Conservation (phyloP, 495 filamentous ascomycete species). For the Amphirosellinia nigrospora region DNA sequence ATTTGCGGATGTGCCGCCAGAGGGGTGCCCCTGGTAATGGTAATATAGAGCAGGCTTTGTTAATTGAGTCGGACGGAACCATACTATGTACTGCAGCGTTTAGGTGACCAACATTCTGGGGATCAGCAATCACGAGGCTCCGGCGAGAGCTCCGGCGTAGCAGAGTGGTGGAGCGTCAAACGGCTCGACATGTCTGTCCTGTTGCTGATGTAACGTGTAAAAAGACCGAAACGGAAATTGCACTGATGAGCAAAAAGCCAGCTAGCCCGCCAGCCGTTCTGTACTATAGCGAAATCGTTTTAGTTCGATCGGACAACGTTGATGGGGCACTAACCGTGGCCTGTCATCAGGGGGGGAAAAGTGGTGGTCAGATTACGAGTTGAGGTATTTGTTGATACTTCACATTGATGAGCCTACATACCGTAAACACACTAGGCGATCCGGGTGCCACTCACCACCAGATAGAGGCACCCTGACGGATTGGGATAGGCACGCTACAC, state of each 20-base stretch:
- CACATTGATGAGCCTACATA: background rate
- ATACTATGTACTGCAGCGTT: background rate
- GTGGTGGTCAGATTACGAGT: constrained; percentile 18
- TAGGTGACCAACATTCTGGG: constrained; percentile 8
- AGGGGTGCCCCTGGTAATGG: background rate
- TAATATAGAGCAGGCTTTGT: background rate
- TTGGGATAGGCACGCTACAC: constrained; percentile 12
- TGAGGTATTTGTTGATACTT: constrained; percentile 22
- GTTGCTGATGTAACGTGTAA: constrained; percentile 6
- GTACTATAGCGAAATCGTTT: constrained; percentile 17
- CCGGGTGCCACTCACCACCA: constrained; percentile 4
- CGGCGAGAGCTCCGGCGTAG: constrained; percentile 10
- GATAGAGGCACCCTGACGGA: constrained; percentile 16
- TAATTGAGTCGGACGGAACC: background rate
- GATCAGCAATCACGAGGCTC: constrained; percentile 23
- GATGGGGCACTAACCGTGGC: background rate
- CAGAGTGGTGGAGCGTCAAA: constrained; percentile 3
- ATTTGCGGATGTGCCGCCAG: background rate
- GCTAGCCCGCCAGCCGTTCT: background rate
- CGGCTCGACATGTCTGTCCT: background rate
- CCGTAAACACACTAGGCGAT: no score
- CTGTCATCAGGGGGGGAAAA: background rate
- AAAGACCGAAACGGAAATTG: constrained; percentile 10
- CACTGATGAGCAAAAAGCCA: constrained; percentile 10
- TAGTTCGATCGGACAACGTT: constrained; percentile 20